Evolutionary conservation across 164 flowering plant species (phyloP).

Genomic region (Magnolia officinalis): DNA sequence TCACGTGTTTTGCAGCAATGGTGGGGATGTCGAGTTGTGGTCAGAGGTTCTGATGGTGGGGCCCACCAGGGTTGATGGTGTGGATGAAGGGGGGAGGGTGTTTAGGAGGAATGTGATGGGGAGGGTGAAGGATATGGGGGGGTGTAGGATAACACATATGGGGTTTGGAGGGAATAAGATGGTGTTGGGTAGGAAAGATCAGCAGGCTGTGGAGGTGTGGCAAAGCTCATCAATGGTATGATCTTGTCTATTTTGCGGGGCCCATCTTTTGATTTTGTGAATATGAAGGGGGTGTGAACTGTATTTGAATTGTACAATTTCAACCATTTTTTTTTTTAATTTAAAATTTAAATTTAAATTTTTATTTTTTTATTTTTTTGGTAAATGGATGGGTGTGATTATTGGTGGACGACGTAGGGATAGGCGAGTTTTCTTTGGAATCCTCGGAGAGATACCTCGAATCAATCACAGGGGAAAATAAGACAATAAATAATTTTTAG

Average conservation of each 20-base stretch:
- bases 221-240: conserved; percentile 40
- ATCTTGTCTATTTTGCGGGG: background rate
- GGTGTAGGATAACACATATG: conserved; percentile 45
- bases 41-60: conserved; percentile 62
- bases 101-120: conserved; percentile 77
- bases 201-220: conserved; percentile 86
- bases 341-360: too few relatives aligned
- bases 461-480: too few relatives aligned
- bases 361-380: too few relatives aligned
- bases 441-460: too few relatives aligned
- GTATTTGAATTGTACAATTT: too few relatives aligned
- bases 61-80: conserved; percentile 25
- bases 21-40: conserved; percentile 78
- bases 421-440: too few relatives aligned
- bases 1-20: conserved; percentile 73
- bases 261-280: background rate
- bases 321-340: background rate
- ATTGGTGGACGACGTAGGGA: background rate
- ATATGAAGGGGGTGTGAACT: background rate
- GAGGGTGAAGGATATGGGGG: conserved; percentile 54
- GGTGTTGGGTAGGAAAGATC: conserved; percentile 75
- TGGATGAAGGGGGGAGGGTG: conserved; percentile 38
- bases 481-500: too few relatives aligned
- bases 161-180: conserved; percentile 92
- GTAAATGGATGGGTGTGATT: background rate